These are phyloP conservation scores for Hysterium pulicare DNA, from an alignment of 2,329 filamentous ascomycete species.

Conservation along the genomic window DNA sequence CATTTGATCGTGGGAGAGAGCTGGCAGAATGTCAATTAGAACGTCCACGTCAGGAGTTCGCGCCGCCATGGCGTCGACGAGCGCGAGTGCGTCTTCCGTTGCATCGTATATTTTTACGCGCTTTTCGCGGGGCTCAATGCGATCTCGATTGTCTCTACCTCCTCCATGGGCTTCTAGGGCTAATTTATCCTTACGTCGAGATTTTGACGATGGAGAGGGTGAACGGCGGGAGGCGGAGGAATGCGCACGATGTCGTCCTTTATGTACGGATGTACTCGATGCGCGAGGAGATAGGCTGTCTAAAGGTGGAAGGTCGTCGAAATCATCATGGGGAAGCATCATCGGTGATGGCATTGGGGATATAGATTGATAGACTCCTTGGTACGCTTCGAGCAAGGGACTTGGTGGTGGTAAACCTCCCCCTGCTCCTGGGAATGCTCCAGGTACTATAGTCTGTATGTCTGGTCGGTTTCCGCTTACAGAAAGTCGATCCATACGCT, in stretches of 20 bases:
- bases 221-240: constrained; percentile 30
- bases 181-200: constrained; percentile 29
- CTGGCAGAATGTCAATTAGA: constrained; percentile 79
- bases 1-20: constrained; percentile 81
- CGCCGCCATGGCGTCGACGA: constrained; percentile 71
- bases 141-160: constrained; percentile 24
- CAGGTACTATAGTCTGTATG: constrained; percentile 34
- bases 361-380: constrained; percentile 88
- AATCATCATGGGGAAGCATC: constrained; percentile 53
- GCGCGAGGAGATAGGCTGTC: constrained; percentile 30
- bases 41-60: constrained; percentile 63
- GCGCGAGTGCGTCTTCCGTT: constrained; percentile 69
- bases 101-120: constrained; percentile 79
- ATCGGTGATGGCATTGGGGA: constrained; percentile 89
- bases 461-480: constrained; percentile 46
- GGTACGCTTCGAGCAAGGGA: constrained; percentile 86
- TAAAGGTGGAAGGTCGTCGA: constrained; percentile 43
- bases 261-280: constrained; percentile 24
- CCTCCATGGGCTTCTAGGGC: constrained; percentile 32
- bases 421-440: constrained; percentile 24
- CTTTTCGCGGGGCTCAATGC: constrained; percentile 45
- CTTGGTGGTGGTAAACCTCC: constrained; percentile 64
- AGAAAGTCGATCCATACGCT: constrained; percentile 46
- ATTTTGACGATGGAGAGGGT: constrained; percentile 22
- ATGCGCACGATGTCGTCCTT: constrained; percentile 24